Evolutionary conservation across 345 rosid species (phyloP), one percentile per base, ranked within the genome.

Genomic region (Anacardium occidentale): DNA sequence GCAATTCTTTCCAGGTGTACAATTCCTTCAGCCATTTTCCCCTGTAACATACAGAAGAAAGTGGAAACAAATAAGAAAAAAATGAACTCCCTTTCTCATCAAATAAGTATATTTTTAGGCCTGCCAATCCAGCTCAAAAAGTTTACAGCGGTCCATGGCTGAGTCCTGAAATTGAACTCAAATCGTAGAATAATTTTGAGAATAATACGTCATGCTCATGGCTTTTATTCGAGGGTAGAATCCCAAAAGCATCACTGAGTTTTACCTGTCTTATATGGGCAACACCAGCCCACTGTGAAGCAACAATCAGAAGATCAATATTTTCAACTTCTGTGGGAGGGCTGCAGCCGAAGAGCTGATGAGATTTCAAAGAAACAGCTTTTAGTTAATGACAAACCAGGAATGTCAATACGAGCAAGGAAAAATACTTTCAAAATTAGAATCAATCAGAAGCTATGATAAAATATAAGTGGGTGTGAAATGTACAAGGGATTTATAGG

Each of bases 211-310:
- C 26, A 34, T 68, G 20, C 37, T 52, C 25, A 13, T 34, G 0
- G 47, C 15, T 20, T 24, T 22, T 20, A 26, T 32, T 55, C 50
- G 2, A 26, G 62, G 55, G 21, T 25, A 40, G n/a, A 50, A 67
- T 64, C 54, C n/a, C 48, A 50, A 34, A 26, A 58, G 37, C 14
- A 72, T 9, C 60, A 10, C 10, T 15, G 55, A 47, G 48, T 25
- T 63, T 76, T 45, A 92, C 98, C 97, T 88, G 97, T 61, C 79
- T 80, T 45, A 85, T 76, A 78, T 72, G 83, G 75, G 89, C 89
- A 55, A 85, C 74, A 56, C 97, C 98, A 54, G 98, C 95, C 90
- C 89, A 89, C 60, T 85, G 90, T 26, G 92, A 94, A 63, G 97
- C 87, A 58, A 87, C 78, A 74, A 94, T 88, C 22, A 90, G 83